Conservation (phyloP, 164 flowering plant species). For the Berberis vulgaris region DNA sequence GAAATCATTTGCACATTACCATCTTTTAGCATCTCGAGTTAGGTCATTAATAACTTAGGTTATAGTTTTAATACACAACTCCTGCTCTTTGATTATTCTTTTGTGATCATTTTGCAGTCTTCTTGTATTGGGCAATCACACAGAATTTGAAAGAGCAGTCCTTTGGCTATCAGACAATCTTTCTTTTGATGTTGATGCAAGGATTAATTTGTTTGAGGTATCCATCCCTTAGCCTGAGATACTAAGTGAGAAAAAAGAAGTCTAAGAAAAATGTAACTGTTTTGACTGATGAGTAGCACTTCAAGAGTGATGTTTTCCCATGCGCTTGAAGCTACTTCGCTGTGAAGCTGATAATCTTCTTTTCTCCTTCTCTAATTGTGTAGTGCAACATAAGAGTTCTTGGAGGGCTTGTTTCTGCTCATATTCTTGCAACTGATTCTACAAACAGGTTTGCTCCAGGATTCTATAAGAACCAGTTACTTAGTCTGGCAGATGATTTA, state of each 20-base stretch:
- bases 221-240: too few relatives aligned
- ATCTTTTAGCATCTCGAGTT: too few relatives aligned
- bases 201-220: neutral
- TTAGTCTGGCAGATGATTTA: constrained; percentile 76
- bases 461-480: constrained; percentile 66
- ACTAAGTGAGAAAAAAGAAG: too few relatives aligned
- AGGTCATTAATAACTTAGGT: neutral
- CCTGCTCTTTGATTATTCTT: constrained; percentile 3
- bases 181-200: constrained; percentile 14
- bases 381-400: constrained; percentile 79
- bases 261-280: neutral
- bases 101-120: constrained; percentile 41
- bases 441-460: constrained; percentile 62
- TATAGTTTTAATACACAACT: constrained; percentile 8
- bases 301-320: constrained; percentile 1
- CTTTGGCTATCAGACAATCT: constrained; percentile 89
- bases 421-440: constrained; percentile 97
- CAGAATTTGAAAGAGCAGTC: constrained; percentile 87
- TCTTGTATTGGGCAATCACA: constrained; percentile 72
- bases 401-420: constrained; percentile 99
- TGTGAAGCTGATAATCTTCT: neutral
- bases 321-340: constrained; percentile 1
- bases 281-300: too few relatives aligned
- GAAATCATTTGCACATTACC: too few relatives aligned
- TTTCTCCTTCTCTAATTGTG: neutral